Evolutionary conservation across 2,329 filamentous ascomycete genomes (phyloP).

Genomic region (Cercospora beticola): DNA sequence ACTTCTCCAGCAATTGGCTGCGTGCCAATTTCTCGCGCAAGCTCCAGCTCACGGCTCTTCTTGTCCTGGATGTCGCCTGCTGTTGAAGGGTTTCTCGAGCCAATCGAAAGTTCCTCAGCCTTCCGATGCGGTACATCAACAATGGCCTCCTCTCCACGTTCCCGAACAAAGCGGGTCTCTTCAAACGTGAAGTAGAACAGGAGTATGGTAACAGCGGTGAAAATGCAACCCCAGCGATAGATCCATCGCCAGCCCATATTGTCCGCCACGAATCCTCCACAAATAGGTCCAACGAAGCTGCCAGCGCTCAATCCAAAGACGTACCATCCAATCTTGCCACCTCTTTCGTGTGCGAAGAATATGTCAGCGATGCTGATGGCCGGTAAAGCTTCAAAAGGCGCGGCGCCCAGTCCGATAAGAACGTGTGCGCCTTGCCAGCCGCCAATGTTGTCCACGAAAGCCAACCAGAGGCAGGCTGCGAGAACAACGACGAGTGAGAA

Average conservation of each 20-base stretch:
- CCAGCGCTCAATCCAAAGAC: constrained; percentile 29
- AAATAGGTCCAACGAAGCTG: constrained; percentile 41
- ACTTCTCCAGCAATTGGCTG: not conserved
- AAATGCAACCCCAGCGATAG: constrained; percentile 54
- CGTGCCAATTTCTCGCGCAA: not conserved
- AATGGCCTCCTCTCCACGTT: constrained; percentile 11
- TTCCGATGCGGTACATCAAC: not conserved
- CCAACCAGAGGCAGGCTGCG: not conserved
- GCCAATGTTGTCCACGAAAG: not conserved
- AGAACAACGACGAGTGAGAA: not conserved
- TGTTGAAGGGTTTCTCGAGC: not conserved
- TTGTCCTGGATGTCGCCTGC: not conserved
- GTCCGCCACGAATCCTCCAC: constrained; percentile 52
- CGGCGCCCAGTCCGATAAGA: constrained; percentile 28
- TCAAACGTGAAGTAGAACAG: constrained; percentile 60
- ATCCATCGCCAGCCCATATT: constrained; percentile 52
- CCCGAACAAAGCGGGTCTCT: constrained; percentile 54
- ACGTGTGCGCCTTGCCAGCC: constrained; percentile 7
- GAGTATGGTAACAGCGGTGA: constrained; percentile 49
- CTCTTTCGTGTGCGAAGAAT: constrained; percentile 36
- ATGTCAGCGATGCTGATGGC: constrained; percentile 37
- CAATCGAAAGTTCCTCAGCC: not conserved
- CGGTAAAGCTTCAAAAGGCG: constrained; percentile 29
- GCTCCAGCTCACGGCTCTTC: not conserved
- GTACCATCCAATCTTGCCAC: constrained; percentile 34